phyloP scores from a whole-genome alignment of 2,329 filamentous ascomycete genomes.

The Chaetothyriales sp. region DNA sequence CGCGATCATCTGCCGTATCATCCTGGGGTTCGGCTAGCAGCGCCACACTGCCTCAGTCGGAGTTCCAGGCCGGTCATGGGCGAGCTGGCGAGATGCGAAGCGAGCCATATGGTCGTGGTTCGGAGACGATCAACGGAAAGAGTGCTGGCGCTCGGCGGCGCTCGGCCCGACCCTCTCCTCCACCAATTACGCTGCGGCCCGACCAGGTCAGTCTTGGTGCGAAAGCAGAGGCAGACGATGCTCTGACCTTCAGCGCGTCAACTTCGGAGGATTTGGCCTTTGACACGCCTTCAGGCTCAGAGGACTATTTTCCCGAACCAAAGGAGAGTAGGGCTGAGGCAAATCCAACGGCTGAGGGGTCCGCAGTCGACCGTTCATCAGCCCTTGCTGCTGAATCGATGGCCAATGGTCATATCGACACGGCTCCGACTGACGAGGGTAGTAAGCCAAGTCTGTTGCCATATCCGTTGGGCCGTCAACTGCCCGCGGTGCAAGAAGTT shows the following conservation, averaged over 20 bases:
- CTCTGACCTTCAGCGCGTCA: slow-evolving; percentile 27
- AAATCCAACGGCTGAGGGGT: not conserved
- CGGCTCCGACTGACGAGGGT: not conserved
- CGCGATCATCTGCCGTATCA: slow-evolving; percentile 10
- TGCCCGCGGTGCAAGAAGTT: slow-evolving; percentile 19
- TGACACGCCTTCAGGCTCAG: slow-evolving; percentile 19
- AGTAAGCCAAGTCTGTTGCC: not conserved
- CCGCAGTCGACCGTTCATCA: not conserved
- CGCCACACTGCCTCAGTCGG: not conserved
- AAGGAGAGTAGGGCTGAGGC: not conserved
- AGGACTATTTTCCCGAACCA: slow-evolving; percentile 16
- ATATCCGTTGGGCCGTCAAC: slow-evolving; percentile 13
- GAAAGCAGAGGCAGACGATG: slow-evolving; percentile 21
- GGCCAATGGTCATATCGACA: not conserved
- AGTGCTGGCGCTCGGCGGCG: slow-evolving; percentile 13
- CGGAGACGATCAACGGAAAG: not conserved
- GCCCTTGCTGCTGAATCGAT: not conserved
- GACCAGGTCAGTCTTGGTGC: slow-evolving; percentile 27
- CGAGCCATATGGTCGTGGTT: not conserved
- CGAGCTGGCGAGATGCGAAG: not conserved
- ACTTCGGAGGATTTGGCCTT: slow-evolving; percentile 24
- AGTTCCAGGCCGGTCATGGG: not conserved
- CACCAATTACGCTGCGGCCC: slow-evolving; percentile 19
- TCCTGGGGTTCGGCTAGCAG: not conserved
- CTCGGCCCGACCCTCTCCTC: slow-evolving; percentile 6